A percentile compares a stretch with the other conserved stretches of the same genome.
Evolutionary conservation across 495 filamentous ascomycete species (phyloP).

Genomic region (Extremus antarcticus): DNA sequence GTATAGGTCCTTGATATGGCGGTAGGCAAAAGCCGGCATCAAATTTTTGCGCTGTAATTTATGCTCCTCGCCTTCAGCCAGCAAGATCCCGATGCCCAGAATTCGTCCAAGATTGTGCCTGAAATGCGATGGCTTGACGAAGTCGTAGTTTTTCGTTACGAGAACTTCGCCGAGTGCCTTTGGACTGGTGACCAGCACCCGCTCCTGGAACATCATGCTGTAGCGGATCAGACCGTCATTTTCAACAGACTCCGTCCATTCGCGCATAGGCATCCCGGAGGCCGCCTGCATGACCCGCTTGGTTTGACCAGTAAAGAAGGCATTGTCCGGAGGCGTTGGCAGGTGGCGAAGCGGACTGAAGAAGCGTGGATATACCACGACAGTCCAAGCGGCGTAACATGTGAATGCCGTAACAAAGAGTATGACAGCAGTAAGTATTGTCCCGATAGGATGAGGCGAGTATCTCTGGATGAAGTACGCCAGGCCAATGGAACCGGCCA

Average conservation of each 20-base stretch:
- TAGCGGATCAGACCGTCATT: constrained; percentile 79
- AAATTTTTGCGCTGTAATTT: constrained; percentile 70
- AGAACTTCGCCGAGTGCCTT: constrained; percentile 50
- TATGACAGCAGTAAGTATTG: constrained; percentile 3
- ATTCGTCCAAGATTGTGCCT: constrained; percentile 48
- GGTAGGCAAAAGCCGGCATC: constrained; percentile 73
- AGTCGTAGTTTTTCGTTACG: constrained; percentile 65
- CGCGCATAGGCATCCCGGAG: constrained; percentile 47
- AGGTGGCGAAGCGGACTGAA: constrained; percentile 48
- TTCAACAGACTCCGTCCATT: constrained; percentile 66
- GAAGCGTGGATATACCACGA: constrained; percentile 51
- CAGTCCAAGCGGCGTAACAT: constrained; percentile 9
- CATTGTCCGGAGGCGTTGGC: constrained; percentile 29
- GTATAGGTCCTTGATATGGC: constrained; percentile 79
- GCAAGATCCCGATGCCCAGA: constrained; percentile 63
- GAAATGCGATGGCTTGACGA: constrained; percentile 56
- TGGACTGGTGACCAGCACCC: constrained; percentile 53
- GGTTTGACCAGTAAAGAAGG: constrained; percentile 46
- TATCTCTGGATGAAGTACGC: constrained; percentile 12
- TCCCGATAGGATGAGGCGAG: constrained; percentile 5
- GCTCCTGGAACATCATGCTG: constrained; percentile 57
- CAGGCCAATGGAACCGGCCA: constrained; percentile 6
- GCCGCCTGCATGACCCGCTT: constrained; percentile 44
- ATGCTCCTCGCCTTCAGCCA: constrained; percentile 81
- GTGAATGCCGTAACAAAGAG: constrained; percentile 1